Evolutionary conservation across 2,329 filamentous ascomycete species (phyloP), one percentile per base, ranked within the genome.

Genomic region (Diaporthe vexans): DNA sequence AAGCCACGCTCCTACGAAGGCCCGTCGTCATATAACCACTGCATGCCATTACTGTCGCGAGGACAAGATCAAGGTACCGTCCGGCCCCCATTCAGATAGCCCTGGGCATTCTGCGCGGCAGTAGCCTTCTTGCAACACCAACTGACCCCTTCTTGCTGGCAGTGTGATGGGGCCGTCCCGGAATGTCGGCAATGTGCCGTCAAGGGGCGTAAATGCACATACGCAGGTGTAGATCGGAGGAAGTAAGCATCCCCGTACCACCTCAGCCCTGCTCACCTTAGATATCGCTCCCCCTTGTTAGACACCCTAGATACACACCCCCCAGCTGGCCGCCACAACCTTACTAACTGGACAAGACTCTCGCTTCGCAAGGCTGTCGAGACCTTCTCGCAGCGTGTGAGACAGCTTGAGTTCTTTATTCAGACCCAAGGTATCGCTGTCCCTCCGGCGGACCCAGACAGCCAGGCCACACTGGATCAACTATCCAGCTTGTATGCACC

Each of bases 51-150:
- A 37, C 0, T 63, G 58, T 2, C 58, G 58, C 6, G 58, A 63
- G 4, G 58, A 63, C 37, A 63, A 63, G n/a, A 63, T 63, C 37
- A 63, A 63, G 58, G 58, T 63, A 63, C n/a, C 7, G 35, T 46
- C 33, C 56, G 11, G 8, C 24, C 58, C 21, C 24, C 8, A 4
- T 24, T 29, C n/a, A 6, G 5, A 46, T 26, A 4, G 37, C 5
- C 37, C 37, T 19, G 26, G 4, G 5, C n/a, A 59, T 6, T 2
- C 46, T 21, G 24, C 3, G 37, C 17, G 11, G 2, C 35, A 43
- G 21, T 33, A 43, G 17, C 19, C 40, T 61, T 13, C 3, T 1
- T 10, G 3, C 9, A 40, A 8, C 8, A 43, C 11, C 26, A 10
- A 26, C n/a, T 63, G n/a, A 43, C 37, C n/a, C 10, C 3, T 8